Evolutionary conservation across 169 alveolate species (phyloP), one percentile per base, ranked within the genome.

Genomic region (Plasmodium ovale): DNA sequence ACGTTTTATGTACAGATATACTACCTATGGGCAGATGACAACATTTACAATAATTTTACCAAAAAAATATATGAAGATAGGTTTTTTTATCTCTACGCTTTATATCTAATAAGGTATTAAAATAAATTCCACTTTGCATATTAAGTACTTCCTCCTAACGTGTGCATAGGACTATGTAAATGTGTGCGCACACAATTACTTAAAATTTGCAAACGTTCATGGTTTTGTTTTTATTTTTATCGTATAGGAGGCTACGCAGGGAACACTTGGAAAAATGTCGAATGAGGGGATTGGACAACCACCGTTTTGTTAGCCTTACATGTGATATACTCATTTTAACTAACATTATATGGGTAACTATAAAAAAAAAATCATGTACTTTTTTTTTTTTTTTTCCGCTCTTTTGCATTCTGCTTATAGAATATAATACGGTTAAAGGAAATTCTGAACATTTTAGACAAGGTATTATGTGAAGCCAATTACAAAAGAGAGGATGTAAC

Each of bases 1-100:
- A 23, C 33, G 27, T 37, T n/a, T 62, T 59, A 3, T 68, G 53
- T 49, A 21, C 51, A 85, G 91, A 39, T 47, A 60, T 85, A 85
- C 60, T 85, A 54, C 56, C 51, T 85, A 4, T 85, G 91, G 91
- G 87, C 21, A 33, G 71, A 85, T 85, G 87, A 85, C 16, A 35
- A 85, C 29, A 85, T 85, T 37, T 85, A 56, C 37, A 68, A 85
- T 67, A 85, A 69, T 29, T 85, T 68, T 69, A 85, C 91, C 16
- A 68, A 85, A 54, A 69, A 58, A 51, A 44, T 85, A 37, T 85
- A 85, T 53, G 10, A 59, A 53, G 65, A 64, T 68, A 67, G 64
- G 1, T 85, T 69, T 60, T 85, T 85, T 62, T 85, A 69, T 85
- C 25, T 85, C 27, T 85, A 85, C 31, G 54, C 54, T 39, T 12